Evolutionary conservation across 2,329 filamentous ascomycete species (phyloP).

Genomic region (Graphilbum fragrans): DNA sequence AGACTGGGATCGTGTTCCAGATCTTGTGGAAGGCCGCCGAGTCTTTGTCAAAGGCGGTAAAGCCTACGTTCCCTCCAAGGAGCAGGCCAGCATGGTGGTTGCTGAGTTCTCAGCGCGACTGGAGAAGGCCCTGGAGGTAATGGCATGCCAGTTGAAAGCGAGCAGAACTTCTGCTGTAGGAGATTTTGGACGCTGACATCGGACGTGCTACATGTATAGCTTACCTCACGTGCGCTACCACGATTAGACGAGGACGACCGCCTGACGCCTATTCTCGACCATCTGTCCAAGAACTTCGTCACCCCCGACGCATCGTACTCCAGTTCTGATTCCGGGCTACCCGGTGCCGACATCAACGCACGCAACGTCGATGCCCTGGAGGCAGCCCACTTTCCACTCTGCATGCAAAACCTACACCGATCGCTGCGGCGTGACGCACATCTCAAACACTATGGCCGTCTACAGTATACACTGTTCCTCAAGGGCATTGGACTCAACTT

Average conservation of each 20-base stretch:
- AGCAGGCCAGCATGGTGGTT: conserved; percentile 81
- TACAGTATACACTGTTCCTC: conserved; percentile 93
- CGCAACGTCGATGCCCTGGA: conserved; percentile 69
- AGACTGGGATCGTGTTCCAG: conserved; percentile 86
- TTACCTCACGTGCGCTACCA: conserved; percentile 83
- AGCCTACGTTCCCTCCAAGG: conserved; percentile 78
- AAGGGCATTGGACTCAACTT: conserved; percentile 88
- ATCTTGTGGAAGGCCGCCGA: conserved; percentile 68
- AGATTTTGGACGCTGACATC: background rate
- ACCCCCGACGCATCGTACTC: conserved; percentile 79
- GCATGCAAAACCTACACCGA: conserved; percentile 86
- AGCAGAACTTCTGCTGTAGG: too few species aligned
- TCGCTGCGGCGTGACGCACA: conserved; percentile 79
- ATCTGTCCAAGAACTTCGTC: conserved; percentile 92
- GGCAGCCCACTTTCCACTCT: conserved; percentile 74
- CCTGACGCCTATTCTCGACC: conserved; percentile 52
- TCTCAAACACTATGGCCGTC: conserved; percentile 81
- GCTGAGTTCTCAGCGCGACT: conserved; percentile 73
- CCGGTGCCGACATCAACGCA: conserved; percentile 66
- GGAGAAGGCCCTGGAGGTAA: conserved; percentile 72
- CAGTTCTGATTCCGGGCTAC: conserved; percentile 43
- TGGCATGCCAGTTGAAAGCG: conserved; percentile 12
- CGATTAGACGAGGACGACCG: conserved; percentile 94
- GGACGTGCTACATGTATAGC: conserved; percentile 26
- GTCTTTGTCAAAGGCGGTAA: conserved; percentile 72